Evolutionary conservation across 495 filamentous ascomycete species (phyloP), one percentile per base, ranked within the genome.

Genomic region (Darksidea phi): DNA sequence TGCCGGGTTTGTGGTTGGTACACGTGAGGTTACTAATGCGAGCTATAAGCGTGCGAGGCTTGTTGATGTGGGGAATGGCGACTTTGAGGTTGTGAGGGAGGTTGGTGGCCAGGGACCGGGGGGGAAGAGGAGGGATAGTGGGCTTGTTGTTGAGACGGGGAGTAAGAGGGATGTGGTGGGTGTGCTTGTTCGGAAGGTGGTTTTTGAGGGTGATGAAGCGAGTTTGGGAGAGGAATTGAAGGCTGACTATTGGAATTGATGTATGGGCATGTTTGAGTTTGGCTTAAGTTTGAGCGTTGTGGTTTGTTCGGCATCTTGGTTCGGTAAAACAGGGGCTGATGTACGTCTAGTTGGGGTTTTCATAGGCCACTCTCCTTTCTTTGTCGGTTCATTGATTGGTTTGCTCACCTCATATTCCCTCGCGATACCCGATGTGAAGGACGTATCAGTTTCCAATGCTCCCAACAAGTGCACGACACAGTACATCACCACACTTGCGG

Each of bases 141-240:
- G 49, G 17, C 21, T 64, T 37, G 48, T 54, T 3, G 61, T 64
- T 1, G 5, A 54, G 43, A 64, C 61, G 49, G 55, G 55, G 25
- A 64, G 61, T 38, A 64, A 64, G 61, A 54, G 2, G 48, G 61
- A 64, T 55, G 50, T 51, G 15, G 61, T 64, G 7, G 61, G 55
- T 17, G 54, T 64, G 17, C n/a, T 59, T 0, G 50, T 59, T 1
- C 48, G 21, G 38, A 55, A 55, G 56, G 24, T 64, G 3, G 36
- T 48, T 13, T n/a, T 47, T 5, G 56, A 50, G n/a, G 54, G 56
- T 0, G 56, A 36, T 1, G 25, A 38, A 2, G 48, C 57, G 26
- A 55, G 11, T 13, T 45, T 64, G 49, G 61, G 61, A 1, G 55
- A 59, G 28, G 55, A 64, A 49, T 1, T 59, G 11, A 43, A 48